These are phyloP conservation scores for Bocquillonia castaneifolia DNA, from an alignment of 441 rosid genomes.

Conservation along the genomic window DNA sequence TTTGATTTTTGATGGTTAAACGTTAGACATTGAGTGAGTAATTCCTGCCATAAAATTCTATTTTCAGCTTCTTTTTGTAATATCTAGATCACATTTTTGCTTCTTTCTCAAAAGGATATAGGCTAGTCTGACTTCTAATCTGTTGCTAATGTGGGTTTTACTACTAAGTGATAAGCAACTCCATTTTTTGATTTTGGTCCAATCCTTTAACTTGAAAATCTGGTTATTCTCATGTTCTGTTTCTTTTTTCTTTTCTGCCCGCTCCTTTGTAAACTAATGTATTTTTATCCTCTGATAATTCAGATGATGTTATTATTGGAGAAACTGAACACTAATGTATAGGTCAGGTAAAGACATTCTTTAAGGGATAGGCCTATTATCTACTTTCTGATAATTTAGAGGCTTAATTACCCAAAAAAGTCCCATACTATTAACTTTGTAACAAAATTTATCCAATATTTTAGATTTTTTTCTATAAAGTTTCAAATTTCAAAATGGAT, in stretches of 20 bases:
- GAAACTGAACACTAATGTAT: conserved; percentile 4
- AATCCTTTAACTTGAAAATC: not conserved
- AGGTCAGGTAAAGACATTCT: conserved; percentile 2
- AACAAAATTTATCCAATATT: too few relatives aligned
- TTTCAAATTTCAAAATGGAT: too few relatives aligned
- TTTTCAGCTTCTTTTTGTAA: not conserved
- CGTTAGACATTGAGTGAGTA: not conserved
- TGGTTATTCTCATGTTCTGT: not conserved
- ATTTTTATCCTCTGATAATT: not conserved
- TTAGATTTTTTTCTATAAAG: too few relatives aligned
- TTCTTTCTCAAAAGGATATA: conserved; percentile 5
- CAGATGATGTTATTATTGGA: not conserved
- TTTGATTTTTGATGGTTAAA: not conserved
- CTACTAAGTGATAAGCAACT: not conserved
- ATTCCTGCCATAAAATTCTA: not conserved
- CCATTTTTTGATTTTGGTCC: not conserved
- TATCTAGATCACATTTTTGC: not conserved
- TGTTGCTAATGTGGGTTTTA: not conserved
- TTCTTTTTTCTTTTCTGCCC: not conserved
- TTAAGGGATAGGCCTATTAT: too few relatives aligned
- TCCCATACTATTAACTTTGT: too few relatives aligned
- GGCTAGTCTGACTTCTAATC: not conserved
- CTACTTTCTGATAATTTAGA: too few relatives aligned
- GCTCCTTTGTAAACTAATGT: not conserved
- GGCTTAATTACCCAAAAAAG: too few relatives aligned